Base-by-base conservation (phyloP, 192 early-diverging fungal genomes). In the Podila epigama region DNA sequence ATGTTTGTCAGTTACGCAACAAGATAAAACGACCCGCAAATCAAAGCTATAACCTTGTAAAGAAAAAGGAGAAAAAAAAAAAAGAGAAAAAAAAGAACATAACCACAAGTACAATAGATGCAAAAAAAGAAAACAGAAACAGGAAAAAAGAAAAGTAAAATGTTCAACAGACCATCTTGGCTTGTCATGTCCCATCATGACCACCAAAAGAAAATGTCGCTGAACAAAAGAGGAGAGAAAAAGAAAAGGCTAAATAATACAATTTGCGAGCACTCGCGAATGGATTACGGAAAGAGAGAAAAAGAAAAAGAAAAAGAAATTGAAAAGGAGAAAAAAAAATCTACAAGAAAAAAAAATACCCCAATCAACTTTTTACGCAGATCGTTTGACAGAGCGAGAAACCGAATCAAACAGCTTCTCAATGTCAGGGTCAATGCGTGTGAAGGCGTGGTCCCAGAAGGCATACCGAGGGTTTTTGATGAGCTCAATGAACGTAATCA, bases 401-500 rank as follows among this genome's bases (percentile, higher is more conserved):
- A 93, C 93, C 65, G 86, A 90, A 37, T 87, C 84, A 84, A 93
- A 94, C 44, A 94, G 75, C 34, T 90, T 84, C 68, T 94, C 91
- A 67, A 94, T 92, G 70, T 94, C 93, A n/a, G 92, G 85, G 13
- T 92, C 89, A 62, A 89, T 89, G 48, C 89, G 73, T 16, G 86
- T 89, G 37, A 89, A 89, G 16, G 79, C 70, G 50, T 87, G 84
- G 27, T 83, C 83, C 86, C 87, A 87, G 80, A 89, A 89, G 53
- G 82, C 79, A 57, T 87, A 83, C 2, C 81, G 62, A 31, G 92
- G 92, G 78, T 98, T 97, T 66, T 94, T 92, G 80, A 99, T 93
- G 68, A 99, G 80, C 79, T 99, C 97, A 58, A 98, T 99, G 70
- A 99, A 95, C 27, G 97, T 98, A 20, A 98, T 94, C 64, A 99